Evolutionary conservation across 768 basidiomycete species (phyloP).

Genomic region (Candolleomyces eurysporus): DNA sequence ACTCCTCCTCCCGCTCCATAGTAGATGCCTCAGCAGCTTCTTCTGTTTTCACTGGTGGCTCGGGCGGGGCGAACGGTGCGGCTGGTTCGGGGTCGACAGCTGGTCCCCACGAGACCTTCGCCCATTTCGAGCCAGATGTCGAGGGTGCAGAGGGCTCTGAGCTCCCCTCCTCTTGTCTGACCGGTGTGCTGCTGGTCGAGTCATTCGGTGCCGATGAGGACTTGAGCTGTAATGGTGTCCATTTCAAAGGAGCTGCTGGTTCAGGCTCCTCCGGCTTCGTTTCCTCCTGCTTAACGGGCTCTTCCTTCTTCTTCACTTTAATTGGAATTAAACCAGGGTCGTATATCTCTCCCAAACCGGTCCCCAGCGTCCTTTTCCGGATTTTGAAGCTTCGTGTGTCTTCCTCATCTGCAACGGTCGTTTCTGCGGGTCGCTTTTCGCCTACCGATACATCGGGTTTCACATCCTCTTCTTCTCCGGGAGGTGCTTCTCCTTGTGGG

Average conservation of each 20-base stretch:
- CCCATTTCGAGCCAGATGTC: slow-evolving; percentile 27
- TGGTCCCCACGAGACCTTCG: slow-evolving; percentile 29
- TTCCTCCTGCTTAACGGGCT: slow-evolving; percentile 19
- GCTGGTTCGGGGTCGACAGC: slow-evolving; percentile 9
- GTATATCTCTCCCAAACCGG: slow-evolving; percentile 76
- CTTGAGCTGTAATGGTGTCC: slow-evolving; percentile 22
- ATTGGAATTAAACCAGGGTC: slow-evolving; percentile 73
- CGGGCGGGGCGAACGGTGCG: neutral
- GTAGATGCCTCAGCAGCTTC: slow-evolving; percentile 12
- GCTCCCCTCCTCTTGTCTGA: slow-evolving; percentile 10
- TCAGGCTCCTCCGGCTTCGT: neutral
- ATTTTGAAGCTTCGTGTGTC: slow-evolving; percentile 65
- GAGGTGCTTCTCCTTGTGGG: slow-evolving; percentile 10
- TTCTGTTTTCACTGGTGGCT: slow-evolving; percentile 1
- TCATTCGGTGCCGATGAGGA: slow-evolving; percentile 4
- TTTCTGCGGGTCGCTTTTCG: slow-evolving; percentile 15
- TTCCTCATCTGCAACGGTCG: slow-evolving; percentile 37
- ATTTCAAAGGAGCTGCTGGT: slow-evolving; percentile 13
- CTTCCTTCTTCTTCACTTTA: slow-evolving; percentile 61
- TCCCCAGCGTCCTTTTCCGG: slow-evolving; percentile 55
- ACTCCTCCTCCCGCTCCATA: slow-evolving; percentile 16
- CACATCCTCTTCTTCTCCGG: slow-evolving; percentile 21
- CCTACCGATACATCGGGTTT: slow-evolving; percentile 31
- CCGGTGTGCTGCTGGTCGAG: slow-evolving; percentile 3
- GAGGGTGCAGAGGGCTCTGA: neutral